phyloP scores from a whole-genome alignment of 768 basidiomycete species.

The Russula lepida region DNA sequence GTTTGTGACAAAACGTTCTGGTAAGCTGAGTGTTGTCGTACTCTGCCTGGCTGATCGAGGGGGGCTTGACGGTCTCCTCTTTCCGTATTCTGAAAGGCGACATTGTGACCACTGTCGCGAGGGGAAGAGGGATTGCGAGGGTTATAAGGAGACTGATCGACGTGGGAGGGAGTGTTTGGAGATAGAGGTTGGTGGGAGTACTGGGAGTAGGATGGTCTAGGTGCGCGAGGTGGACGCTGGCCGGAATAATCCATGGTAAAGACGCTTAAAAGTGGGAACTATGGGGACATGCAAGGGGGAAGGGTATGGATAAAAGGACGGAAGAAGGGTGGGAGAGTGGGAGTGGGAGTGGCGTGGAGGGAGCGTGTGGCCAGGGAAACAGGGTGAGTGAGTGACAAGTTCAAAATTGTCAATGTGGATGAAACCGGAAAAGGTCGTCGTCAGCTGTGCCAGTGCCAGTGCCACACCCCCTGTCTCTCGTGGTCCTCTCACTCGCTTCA shows the following conservation, averaged over 20 bases:
- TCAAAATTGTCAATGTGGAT: background rate
- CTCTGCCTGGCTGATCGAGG: conserved; percentile 48
- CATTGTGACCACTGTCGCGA: conserved; percentile 29
- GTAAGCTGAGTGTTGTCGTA: conserved; percentile 38
- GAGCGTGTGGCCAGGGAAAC: conserved; percentile 16
- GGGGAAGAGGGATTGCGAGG: conserved; percentile 21
- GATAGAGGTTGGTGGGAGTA: conserved; percentile 22
- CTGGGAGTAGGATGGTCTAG: conserved; percentile 25
- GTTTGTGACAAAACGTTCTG: conserved; percentile 37
- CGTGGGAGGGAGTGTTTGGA: conserved; percentile 23
- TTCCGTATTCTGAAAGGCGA: conserved; percentile 64
- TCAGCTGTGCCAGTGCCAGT: background rate
- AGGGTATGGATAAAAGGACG: background rate
- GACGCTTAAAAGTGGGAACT: background rate
- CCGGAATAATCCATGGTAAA: conserved; percentile 28
- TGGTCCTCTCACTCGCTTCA: background rate
- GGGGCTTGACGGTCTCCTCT: conserved; percentile 56
- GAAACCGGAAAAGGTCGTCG: background rate
- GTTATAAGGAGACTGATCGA: conserved; percentile 19
- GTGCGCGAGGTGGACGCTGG: conserved; percentile 32
- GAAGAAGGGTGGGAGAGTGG: conserved; percentile 36
- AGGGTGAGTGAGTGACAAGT: background rate
- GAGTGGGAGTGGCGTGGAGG: conserved; percentile 18
- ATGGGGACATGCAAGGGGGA: conserved; percentile 11
- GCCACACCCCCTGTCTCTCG: too few relatives aligned